A percentile compares a stretch with the other conserved stretches of the same genome.
Conservation (phyloP, 2,329 filamentous ascomycete genomes). For the Neofusicoccum sp. region DNA sequence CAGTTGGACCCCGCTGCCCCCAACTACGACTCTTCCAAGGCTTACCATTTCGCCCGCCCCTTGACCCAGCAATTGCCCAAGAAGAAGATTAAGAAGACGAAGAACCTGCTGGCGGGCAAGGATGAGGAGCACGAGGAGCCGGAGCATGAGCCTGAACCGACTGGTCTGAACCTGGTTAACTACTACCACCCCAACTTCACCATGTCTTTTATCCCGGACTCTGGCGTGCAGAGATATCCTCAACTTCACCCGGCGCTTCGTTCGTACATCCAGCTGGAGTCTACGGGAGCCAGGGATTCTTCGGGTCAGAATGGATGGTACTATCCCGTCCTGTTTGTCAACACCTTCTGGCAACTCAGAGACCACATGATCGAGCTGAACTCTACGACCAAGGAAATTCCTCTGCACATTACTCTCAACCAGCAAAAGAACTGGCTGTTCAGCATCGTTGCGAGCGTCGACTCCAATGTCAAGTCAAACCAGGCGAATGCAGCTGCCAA, state of each 20-base stretch:
- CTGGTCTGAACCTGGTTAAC: constrained; percentile 63
- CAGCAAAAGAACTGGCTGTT: constrained; percentile 89
- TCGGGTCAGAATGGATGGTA: constrained; percentile 92
- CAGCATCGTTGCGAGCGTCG: constrained; percentile 76
- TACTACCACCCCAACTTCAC: constrained; percentile 97
- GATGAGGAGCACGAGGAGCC: constrained; percentile 50
- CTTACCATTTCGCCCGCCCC: constrained; percentile 80
- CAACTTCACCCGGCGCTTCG: constrained; percentile 70
- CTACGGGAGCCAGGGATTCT: constrained; percentile 75
- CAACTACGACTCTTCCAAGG: constrained; percentile 70
- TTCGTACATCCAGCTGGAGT: constrained; percentile 76
- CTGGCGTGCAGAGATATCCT: constrained; percentile 66
- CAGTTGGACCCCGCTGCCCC: constrained; percentile 71
- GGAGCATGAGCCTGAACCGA: constrained; percentile 55
- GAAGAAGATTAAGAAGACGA: constrained; percentile 85
- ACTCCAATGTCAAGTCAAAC: constrained; percentile 82
- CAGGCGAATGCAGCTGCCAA: constrained; percentile 68
- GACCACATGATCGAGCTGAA: constrained; percentile 91
- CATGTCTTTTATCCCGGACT: constrained; percentile 79
- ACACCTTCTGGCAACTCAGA: constrained; percentile 95
- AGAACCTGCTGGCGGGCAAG: constrained; percentile 68
- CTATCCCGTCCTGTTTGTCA: constrained; percentile 83
- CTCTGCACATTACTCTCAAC: constrained; percentile 78
- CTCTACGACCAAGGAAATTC: constrained; percentile 77
- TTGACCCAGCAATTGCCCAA: constrained; percentile 87